Evolutionary conservation across 345 rosid genomes (phyloP).

Genomic region (Punica granatum): DNA sequence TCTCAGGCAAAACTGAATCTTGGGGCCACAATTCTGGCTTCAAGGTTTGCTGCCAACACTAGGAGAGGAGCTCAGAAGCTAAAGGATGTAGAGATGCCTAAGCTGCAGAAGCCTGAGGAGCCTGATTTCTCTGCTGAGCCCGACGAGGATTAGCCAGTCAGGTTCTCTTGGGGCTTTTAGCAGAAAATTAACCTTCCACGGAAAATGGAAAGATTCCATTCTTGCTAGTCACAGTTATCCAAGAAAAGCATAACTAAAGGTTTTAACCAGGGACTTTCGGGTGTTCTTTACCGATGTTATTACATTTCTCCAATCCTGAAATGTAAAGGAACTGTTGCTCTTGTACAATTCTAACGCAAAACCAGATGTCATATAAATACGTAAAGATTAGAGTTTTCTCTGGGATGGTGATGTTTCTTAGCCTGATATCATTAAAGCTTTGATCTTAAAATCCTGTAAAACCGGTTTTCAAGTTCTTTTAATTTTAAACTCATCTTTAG

Average conservation of each 20-base stretch:
- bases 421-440: not conserved
- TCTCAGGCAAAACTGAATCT: conserved; percentile 50
- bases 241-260: not conserved
- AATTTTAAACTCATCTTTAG: not conserved
- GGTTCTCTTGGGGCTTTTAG: not conserved
- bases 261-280: not conserved
- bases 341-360: not conserved
- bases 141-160: conserved; percentile 27
- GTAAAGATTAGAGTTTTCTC: not conserved
- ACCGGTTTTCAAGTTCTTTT: not conserved
- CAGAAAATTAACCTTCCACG: not conserved
- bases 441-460: not conserved
- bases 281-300: not conserved
- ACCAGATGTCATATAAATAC: not conserved
- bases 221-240: not conserved
- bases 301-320: not conserved
- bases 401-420: not conserved
- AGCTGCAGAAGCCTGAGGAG: conserved; percentile 76
- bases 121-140: conserved; percentile 72
- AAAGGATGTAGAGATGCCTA: conserved; percentile 57
- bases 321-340: not conserved
- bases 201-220: not conserved
- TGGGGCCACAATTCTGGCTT: conserved; percentile 62
- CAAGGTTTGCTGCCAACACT: conserved; percentile 83
- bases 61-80: conserved; percentile 69